Base-by-base conservation (phyloP, 805 yeast species). In the Grigorovia humatica region DNA sequence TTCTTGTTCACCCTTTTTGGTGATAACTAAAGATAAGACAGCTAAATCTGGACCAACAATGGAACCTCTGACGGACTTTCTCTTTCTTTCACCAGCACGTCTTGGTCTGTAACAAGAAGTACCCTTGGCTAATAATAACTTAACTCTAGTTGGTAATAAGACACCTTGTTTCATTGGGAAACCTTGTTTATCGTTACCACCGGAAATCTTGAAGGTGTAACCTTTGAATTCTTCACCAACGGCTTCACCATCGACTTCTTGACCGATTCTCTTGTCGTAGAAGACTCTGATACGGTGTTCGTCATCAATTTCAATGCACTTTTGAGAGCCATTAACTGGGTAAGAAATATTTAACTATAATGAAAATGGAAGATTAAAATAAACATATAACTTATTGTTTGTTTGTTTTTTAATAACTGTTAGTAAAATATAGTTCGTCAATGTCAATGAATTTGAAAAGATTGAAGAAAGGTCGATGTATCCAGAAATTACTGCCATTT, bases 141-240 rank as follows among this genome's bases (percentile, higher is more conserved):
- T 89, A 69, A 93, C 98, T 85, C 99, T 95, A 84, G 95, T 89
- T 79, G 99, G 98, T 82, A 88, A 93, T 83, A 93, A 80, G 64
- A 93, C 99, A 85, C 99, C 99, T 80, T 95, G 99, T 80, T 90
- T 93, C 99, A 95, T 93, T 80, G 99, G 98, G 96, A 93, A 93
- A 81, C 99, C 99, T 82, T 93, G 99, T 81, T 93, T 93, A 82
- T 93, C 99, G 86, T 93, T 93, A 85, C 99, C 99, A 74, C 99
- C 99, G 69, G 97, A 78, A 76, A 93, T 90, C 82, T 85, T 95
- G 87, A 93, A 90, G 73, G 88, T 76, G 89, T 93, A 93, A 72
- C 99, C 99, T 79, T 89, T 91, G 91, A 91, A 88, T 80, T 95
- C 99, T 71, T 93, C 98, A 72, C 96, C 95, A 69, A 93, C 86